Base-by-base conservation (phyloP, 768 basidiomycete species). In the Tephrocybe sp. region DNA sequence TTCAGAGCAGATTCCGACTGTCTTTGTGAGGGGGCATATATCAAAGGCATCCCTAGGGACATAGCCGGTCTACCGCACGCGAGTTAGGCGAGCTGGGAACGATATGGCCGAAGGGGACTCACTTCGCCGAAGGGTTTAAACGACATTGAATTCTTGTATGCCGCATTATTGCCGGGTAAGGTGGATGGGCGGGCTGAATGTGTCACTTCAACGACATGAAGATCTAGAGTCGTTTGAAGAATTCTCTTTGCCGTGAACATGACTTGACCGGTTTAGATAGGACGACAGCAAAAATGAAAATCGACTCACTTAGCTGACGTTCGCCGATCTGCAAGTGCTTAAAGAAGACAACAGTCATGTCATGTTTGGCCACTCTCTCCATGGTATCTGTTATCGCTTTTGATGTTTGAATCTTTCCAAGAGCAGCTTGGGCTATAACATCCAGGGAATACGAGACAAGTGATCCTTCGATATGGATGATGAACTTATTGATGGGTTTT, bases 121-220 rank as follows among this genome's bases (percentile, higher is more conserved):
- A 91, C 89, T 64, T 85, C 80, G 33, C 87, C 86, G 57, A 79
- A 86, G 1, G 75, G 68, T 16, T 78, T 71, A 64, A 88, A 91
- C 1, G 77, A 80, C n/a, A 19, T 41, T 21, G 16, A n/a, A 19
- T 63, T 61, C 16, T 63, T 49, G n/a, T 16, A 15, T 13, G 55
- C 48, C 29, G 53, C 55, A 1, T 60, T 44, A 15, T 55, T 42
- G n/a, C 41, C 63, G 0, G 77, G 72, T 3, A 67, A 58, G 16
- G 63, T 42, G 15, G 65, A 61, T 6, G 69, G 62, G 49, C 72
- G 67, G 36, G 77, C 64, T 22, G 11, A n/a, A 34, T 25, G 21
- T 38, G 44, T 33, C 2, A 76, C 78, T 63, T 91, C 86, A 13
- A 89, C 53, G 10, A 78, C 72, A 53, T 86, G 75, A 23, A 92